Conservation (phyloP, 371 early-diverging fungal species). For the Mucor mucedo region DNA sequence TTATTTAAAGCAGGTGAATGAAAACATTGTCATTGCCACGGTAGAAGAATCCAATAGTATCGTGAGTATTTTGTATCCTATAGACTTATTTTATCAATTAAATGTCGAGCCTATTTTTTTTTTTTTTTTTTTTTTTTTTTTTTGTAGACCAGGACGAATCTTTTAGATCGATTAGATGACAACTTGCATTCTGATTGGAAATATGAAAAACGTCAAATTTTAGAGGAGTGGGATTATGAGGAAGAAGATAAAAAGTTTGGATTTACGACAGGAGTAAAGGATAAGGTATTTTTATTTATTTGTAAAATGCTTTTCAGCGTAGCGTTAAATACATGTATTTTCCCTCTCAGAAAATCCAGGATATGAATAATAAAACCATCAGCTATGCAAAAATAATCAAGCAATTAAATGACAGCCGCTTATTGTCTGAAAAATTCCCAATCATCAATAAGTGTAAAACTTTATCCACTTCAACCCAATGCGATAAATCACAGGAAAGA, state of each 20-base stretch:
- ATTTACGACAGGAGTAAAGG: neutral
- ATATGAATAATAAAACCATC: conserved; percentile 1
- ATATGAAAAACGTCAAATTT: conserved; percentile 65
- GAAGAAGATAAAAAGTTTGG: conserved; percentile 18
- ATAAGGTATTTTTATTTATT: neutral
- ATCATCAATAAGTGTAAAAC: conserved; percentile 6
- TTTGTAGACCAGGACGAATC: conserved; percentile 51
- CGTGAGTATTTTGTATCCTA: conserved; percentile 22
- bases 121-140: neutral
- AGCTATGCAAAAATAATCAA: conserved; percentile 6
- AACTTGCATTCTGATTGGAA: conserved; percentile 71
- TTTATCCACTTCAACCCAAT: neutral
- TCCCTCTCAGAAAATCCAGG: neutral
- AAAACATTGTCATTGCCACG: conserved; percentile 70
- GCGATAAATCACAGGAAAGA: conserved; percentile 5
- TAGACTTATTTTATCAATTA: neutral
- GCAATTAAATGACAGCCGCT: conserved; percentile 13
- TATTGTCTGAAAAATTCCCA: neutral
- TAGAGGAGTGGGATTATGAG: conserved; percentile 74
- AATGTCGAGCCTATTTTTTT: neutral
- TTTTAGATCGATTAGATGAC: conserved; percentile 56
- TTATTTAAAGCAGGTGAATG: conserved; percentile 72
- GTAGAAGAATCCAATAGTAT: conserved; percentile 70
- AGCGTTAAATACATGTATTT: neutral
- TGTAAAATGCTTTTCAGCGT: neutral